Conservation (phyloP, 2,329 filamentous ascomycete species). For the Boeremia lycopersici region DNA sequence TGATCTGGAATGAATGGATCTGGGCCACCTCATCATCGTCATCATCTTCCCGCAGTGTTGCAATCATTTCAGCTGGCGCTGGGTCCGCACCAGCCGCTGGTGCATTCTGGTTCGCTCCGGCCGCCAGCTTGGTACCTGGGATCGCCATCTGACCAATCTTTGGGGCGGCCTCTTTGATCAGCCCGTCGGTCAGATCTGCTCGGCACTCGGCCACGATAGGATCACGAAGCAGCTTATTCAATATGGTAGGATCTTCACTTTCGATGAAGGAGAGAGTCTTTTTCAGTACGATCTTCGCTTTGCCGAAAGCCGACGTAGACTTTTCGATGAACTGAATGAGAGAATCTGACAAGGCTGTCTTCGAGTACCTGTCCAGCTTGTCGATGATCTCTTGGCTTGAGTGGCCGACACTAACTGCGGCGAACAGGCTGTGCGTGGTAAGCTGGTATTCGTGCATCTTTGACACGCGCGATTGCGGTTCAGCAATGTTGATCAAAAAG, state of each 20-base stretch:
- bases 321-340: conserved; percentile 80
- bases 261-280: conserved; percentile 95
- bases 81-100: conserved; percentile 32
- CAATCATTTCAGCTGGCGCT: conserved; percentile 66
- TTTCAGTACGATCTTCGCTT: conserved; percentile 92
- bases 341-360: conserved; percentile 82
- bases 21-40: conserved; percentile 87
- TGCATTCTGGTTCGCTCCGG: conserved; percentile 75
- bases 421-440: conserved; percentile 91
- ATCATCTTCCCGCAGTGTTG: conserved; percentile 69
- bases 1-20: conserved; percentile 92
- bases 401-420: conserved; percentile 92
- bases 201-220: conserved; percentile 79
- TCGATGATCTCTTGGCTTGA: conserved; percentile 88
- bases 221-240: conserved; percentile 87
- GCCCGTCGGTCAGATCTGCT: conserved; percentile 72
- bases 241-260: conserved; percentile 82
- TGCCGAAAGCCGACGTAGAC: conserved; percentile 90
- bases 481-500: conserved; percentile 93
- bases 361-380: conserved; percentile 85
- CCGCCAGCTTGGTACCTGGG: conserved; percentile 91
- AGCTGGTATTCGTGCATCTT: conserved; percentile 94
- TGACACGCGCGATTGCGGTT: conserved; percentile 86
- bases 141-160: conserved; percentile 90
- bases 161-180: conserved; percentile 81